Base-by-base conservation (phyloP, 2,329 filamentous ascomycete species). In the Cordyceps javanica region DNA sequence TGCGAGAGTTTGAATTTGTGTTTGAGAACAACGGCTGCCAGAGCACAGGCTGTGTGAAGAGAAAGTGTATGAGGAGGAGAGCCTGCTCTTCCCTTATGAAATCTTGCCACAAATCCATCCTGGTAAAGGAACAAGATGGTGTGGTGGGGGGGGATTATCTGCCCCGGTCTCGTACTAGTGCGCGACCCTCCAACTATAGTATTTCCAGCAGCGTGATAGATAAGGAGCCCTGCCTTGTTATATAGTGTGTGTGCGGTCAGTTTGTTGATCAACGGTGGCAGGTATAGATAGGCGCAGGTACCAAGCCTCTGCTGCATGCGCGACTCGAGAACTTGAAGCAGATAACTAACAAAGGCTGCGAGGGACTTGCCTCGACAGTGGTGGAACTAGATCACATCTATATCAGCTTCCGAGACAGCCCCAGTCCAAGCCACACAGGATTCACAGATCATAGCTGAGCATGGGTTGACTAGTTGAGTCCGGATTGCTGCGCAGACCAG, bases 161-260 rank as follows among this genome's bases (percentile, higher is more conserved):
- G n/a, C 21, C 26, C 54, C 19, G 26, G 44, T 42, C 54, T 38
- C 36, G 26, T 34, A 21, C 54, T 56, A 56, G 54, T 41, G 26
- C n/a, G 28, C 21, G 28, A 10, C 10, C 26, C 26, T 8, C 25
- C 19, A 36, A 1, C 13, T 45, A 2, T 19, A 6, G 30, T 14
- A 41, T 30, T n/a, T n/a, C n/a, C n/a, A n/a, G 49, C 36, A 30
- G 49, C n/a, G 46, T 11, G 16, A 23, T 11, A 34, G 50, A 53
- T 44, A 34, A 25, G 26, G 32, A 32, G 26, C 19, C 38, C 23
- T n/a, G 21, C 9, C 8, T 32, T 9, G 13, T 2, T 5, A 16
- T 8, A 16, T 5, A 23, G 19, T 30, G 44, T 26, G 26, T 26
- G 11, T 30, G 44, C 21, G 7, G 21, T 50, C 14, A 26, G 19